These are phyloP conservation scores for Diplosphaera chodatii DNA, from an alignment of 139 green algal genomes.

Conservation along the genomic window DNA sequence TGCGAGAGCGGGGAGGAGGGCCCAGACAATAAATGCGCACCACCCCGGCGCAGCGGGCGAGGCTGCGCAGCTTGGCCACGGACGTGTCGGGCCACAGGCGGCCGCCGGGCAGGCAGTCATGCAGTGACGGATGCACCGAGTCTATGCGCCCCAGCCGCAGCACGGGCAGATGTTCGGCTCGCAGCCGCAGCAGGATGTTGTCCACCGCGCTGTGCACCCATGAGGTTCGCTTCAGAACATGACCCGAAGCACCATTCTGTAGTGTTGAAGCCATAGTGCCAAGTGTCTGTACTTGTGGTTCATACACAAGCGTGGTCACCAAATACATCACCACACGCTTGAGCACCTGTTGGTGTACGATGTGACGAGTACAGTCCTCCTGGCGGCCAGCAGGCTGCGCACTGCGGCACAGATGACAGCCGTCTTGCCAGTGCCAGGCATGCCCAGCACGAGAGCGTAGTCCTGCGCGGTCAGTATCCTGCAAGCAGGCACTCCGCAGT, in stretches of 20 bases:
- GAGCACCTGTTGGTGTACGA: conserved; percentile 86
- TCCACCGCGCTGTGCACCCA: conserved; percentile 70
- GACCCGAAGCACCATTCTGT: no score
- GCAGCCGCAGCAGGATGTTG: conserved; percentile 88
- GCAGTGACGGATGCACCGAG: conserved; percentile 49
- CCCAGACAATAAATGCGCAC: background rate
- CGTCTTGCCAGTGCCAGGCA: conserved; percentile 80
- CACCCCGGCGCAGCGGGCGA: conserved; percentile 20
- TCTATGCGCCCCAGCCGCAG: conserved; percentile 64
- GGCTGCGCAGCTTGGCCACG: conserved; percentile 3
- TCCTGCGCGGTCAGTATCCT: conserved; percentile 49
- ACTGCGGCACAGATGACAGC: conserved; percentile 55
- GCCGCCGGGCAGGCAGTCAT: conserved; percentile 45
- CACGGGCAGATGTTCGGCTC: conserved; percentile 34
- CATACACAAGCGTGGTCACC: no score
- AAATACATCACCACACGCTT: background rate
- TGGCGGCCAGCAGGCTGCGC: conserved; percentile 41
- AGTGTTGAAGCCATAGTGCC: no score
- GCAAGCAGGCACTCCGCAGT: background rate
- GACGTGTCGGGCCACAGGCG: conserved; percentile 28
- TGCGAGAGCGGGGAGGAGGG: no score
- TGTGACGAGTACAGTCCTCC: conserved; percentile 74
- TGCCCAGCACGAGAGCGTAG: conserved; percentile 84
- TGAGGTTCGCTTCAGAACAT: no score
- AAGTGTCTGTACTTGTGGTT: no score